A percentile compares a stretch with the other conserved stretches of the same genome.
These are phyloP conservation scores for Rutstroemia sp. DNA, from an alignment of 2,329 filamentous ascomycete genomes.

Conservation along the genomic window DNA sequence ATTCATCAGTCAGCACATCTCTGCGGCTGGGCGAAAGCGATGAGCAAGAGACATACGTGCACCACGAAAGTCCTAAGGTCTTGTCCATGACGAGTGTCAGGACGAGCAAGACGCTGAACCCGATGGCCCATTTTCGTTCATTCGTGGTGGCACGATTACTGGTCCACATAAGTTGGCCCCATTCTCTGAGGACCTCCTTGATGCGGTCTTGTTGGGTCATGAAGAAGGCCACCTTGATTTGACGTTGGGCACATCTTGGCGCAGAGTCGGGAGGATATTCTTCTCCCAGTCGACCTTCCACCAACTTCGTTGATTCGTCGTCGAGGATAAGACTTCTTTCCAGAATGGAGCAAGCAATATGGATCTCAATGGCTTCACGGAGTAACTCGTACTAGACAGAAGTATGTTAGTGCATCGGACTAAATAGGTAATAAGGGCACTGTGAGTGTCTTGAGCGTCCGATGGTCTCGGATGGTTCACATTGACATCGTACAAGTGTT, in stretches of 20 bases:
- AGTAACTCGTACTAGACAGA: constrained; percentile 23
- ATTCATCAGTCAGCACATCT: constrained; percentile 18
- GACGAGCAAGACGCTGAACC: constrained; percentile 25
- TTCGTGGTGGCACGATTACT: constrained; percentile 21
- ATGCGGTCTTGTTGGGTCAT: constrained; percentile 24
- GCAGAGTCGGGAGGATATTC: constrained; percentile 20
- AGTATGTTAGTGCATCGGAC: not conserved
- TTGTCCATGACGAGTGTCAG: constrained; percentile 26
- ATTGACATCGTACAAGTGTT: not conserved
- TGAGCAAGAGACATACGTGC: constrained; percentile 10
- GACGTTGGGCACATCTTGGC: constrained; percentile 24
- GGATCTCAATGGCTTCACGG: constrained; percentile 26
- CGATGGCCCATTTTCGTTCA: constrained; percentile 27
- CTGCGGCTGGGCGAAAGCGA: constrained; percentile 6
- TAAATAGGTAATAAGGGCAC: not conserved
- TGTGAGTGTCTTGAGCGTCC: not conserved
- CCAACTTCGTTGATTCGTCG: constrained; percentile 18
- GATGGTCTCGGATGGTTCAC: not conserved
- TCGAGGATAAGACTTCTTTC: constrained; percentile 27
- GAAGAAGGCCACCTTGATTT: constrained; percentile 28
- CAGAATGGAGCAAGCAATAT: constrained; percentile 24
- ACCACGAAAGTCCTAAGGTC: constrained; percentile 14
- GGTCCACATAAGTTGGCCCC: constrained; percentile 28
- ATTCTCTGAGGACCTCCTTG: constrained; percentile 23
- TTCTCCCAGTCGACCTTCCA: constrained; percentile 19